Evolutionary conservation across 179 eudicot species (phyloP).

Genomic region (Amaranthus tricolor): DNA sequence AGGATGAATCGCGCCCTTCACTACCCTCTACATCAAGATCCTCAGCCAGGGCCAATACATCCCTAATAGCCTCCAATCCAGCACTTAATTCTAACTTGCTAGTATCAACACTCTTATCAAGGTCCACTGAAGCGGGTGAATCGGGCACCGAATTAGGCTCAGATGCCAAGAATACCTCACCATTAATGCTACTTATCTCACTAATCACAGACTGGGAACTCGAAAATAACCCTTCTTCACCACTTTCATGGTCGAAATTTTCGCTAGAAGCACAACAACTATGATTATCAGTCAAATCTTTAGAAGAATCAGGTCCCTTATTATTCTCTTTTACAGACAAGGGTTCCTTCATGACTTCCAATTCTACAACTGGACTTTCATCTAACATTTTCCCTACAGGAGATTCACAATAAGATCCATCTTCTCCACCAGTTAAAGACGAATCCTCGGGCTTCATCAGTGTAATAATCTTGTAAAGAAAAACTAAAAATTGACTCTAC

Average conservation of each 20-base stretch:
- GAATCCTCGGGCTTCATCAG: constrained; percentile 37
- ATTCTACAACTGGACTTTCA: no score
- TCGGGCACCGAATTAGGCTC: constrained; percentile 27
- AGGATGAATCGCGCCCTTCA: constrained; percentile 29
- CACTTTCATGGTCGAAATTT: constrained; percentile 27
- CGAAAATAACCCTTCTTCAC: constrained; percentile 29
- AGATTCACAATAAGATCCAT: constrained; percentile 27
- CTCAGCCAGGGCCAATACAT: constrained; percentile 38
- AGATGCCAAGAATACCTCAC: constrained; percentile 24
- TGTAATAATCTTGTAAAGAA: constrained; percentile 19
- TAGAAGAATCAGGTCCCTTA: constrained; percentile 15
- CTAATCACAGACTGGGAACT: constrained; percentile 27
- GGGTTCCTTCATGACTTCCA: constrained; percentile 21
- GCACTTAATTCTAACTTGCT: constrained; percentile 25
- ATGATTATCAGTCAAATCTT: constrained; percentile 27
- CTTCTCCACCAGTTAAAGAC: constrained; percentile 31
- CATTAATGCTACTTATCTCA: constrained; percentile 28
- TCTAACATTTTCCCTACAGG: constrained; percentile 17
- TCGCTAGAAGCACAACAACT: constrained; percentile 29
- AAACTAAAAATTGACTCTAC: constrained; percentile 9
- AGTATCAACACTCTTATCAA: constrained; percentile 25
- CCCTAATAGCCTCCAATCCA: constrained; percentile 25
- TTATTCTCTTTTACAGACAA: constrained; percentile 23
- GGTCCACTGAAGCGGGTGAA: constrained; percentile 20
- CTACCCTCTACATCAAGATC: constrained; percentile 37